A percentile compares a stretch with the other conserved stretches of the same genome.
phyloP scores from a whole-genome alignment of 495 filamentous ascomycete genomes.

The Neurospora sp. region DNA sequence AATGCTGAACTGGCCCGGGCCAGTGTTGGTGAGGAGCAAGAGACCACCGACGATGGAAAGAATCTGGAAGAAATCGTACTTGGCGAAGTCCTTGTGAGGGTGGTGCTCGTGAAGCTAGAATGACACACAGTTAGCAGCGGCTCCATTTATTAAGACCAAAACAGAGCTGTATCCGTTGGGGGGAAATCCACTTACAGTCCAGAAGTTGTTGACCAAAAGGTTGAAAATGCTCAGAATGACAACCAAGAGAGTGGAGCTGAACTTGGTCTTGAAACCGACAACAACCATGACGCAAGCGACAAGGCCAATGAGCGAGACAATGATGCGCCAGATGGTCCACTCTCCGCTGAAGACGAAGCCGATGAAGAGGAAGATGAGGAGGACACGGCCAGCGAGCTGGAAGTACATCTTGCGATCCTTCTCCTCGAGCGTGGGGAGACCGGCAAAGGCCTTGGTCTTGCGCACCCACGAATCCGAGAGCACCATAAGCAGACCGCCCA shows the following conservation, averaged over 20 bases:
- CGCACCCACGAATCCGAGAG: constrained; percentile 95
- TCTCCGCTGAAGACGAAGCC: constrained; percentile 93
- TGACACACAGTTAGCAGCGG: constrained; percentile 9
- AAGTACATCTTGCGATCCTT: constrained; percentile 99
- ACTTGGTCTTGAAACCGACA: constrained; percentile 99
- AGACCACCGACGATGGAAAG: constrained; percentile 96
- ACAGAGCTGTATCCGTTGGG: background rate
- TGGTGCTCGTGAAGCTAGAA: constrained; percentile 89
- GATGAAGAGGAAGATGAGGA: constrained; percentile 92
- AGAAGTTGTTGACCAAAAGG: constrained; percentile 97
- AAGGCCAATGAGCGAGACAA: constrained; percentile 73
- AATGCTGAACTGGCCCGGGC: constrained; percentile 91
- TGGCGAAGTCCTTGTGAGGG: constrained; percentile 98
- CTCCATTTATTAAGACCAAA: background rate
- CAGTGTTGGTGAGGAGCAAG: constrained; percentile 93
- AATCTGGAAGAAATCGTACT: constrained; percentile 99
- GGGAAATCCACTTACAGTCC: constrained; percentile 65
- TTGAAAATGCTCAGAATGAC: constrained; percentile 95
- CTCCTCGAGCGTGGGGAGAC: constrained; percentile 87
- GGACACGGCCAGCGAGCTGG: constrained; percentile 90
- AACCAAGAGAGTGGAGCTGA: constrained; percentile 87
- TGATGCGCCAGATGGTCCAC: constrained; percentile 77
- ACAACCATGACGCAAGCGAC: constrained; percentile 97
- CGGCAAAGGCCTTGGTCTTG: constrained; percentile 93
- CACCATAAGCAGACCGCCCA: constrained; percentile 95